phyloP scores from a whole-genome alignment of 164 flowering plant species.

The Protea cynaroides region DNA sequence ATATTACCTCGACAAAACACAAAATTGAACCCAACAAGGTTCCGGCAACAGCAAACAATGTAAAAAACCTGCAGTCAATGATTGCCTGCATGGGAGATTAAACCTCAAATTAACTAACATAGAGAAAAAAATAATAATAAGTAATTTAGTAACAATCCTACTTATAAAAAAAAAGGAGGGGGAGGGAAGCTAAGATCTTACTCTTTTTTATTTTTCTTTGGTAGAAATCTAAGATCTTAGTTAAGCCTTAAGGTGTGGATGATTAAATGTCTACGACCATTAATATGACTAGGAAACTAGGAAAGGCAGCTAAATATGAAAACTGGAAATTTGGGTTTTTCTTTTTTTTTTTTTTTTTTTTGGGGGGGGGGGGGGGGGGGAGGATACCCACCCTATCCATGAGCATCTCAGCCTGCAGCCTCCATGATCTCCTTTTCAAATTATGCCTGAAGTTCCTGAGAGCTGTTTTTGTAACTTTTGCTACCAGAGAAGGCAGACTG shows the following conservation, averaged over 20 bases:
- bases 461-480: conserved; percentile 7
- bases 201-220: no score
- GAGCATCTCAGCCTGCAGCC: conserved; percentile 32
- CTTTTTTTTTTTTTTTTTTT: no score
- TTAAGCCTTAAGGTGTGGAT: no score
- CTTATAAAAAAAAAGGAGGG: no score
- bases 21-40: conserved; percentile 66
- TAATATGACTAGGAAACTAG: no score
- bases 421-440: conserved; percentile 25
- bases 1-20: conserved; percentile 74
- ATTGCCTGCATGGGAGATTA: conserved; percentile 44
- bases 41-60: conserved; percentile 67
- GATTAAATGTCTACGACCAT: no score
- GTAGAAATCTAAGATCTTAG: no score
- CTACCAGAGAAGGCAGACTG: conserved; percentile 19
- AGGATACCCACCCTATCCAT: conserved; percentile 44
- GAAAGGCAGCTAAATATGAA: no score
- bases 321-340: no score
- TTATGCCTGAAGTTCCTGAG: conserved; percentile 13
- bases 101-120: background rate
- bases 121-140: no score
- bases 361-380: background rate
- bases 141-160: no score
- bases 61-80: conserved; percentile 69
- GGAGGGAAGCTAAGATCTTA: no score